Percentiles rank a stretch among this genome's conserved stretches.
Conservation (phyloP, 2,329 filamentous ascomycete genomes). For the Alternaria arbusti region DNA sequence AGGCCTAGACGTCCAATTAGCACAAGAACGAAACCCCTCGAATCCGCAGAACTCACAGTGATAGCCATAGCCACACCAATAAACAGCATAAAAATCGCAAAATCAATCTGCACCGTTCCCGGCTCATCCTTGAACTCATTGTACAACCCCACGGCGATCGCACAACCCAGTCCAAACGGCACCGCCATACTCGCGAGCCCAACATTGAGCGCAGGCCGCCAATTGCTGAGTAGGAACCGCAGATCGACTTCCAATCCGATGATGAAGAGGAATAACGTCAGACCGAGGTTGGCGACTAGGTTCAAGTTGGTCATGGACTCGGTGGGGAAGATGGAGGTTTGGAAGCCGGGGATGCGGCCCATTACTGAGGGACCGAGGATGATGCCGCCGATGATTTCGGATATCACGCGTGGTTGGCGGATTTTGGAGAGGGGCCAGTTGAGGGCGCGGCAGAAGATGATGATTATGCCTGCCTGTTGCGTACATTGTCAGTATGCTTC, state of each 20-base stretch:
- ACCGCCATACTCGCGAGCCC: slow-evolving; percentile 79
- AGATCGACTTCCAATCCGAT: slow-evolving; percentile 88
- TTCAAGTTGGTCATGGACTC: slow-evolving; percentile 76
- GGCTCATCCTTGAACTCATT: slow-evolving; percentile 70
- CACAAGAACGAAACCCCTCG: slow-evolving; percentile 9
- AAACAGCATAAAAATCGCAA: slow-evolving; percentile 74
- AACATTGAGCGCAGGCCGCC: slow-evolving; percentile 79
- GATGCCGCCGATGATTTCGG: slow-evolving; percentile 85
- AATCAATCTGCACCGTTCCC: slow-evolving; percentile 63
- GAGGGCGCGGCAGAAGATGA: slow-evolving; percentile 74
- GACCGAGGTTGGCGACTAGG: slow-evolving; percentile 80
- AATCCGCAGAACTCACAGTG: slow-evolving; percentile 62
- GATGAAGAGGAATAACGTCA: slow-evolving; percentile 85
- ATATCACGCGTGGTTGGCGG: slow-evolving; percentile 81
- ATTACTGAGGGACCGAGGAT: slow-evolving; percentile 86
- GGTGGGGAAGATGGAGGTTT: slow-evolving; percentile 75
- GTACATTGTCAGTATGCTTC: background rate
- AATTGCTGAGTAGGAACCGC: slow-evolving; percentile 77
- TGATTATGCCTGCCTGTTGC: slow-evolving; percentile 70
- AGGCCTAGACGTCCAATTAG: slow-evolving; percentile 55
- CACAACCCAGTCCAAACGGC: slow-evolving; percentile 82
- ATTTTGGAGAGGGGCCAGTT: slow-evolving; percentile 80
- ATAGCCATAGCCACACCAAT: slow-evolving; percentile 94
- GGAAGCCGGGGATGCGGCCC: slow-evolving; percentile 83
- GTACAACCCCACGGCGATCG: slow-evolving; percentile 81